Percentiles rank a stretch among this genome's conserved stretches.
phyloP scores from a whole-genome alignment of 2,329 filamentous ascomycete species.

The Chaetomium globosum region DNA sequence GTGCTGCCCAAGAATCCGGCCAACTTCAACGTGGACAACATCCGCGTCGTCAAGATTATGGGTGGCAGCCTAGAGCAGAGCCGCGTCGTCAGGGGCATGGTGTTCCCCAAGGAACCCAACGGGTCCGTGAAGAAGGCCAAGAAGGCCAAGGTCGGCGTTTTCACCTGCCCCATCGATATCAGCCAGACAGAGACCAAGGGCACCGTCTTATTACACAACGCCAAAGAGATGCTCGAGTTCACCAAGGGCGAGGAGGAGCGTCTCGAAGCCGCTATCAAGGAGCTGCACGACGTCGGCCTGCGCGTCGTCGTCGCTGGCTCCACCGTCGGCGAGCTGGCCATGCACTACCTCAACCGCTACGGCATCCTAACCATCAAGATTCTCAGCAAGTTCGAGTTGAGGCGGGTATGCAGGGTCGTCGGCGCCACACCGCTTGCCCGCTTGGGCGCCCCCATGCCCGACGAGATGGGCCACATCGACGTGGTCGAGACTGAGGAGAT shows the following conservation, averaged over 20 bases:
- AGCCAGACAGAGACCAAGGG: constrained; percentile 99
- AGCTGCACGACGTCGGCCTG: constrained; percentile 89
- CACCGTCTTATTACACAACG: constrained; percentile 93
- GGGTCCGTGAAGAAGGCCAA: constrained; percentile 85
- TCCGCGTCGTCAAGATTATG: constrained; percentile 99
- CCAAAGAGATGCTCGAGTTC: constrained; percentile 98
- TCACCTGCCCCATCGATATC: constrained; percentile 92
- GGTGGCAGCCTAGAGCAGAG: constrained; percentile 93
- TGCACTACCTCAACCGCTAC: constrained; percentile 97
- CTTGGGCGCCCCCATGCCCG: constrained; percentile 97
- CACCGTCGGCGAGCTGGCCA: constrained; percentile 90
- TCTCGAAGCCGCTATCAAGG: constrained; percentile 89
- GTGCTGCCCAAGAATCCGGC: constrained; percentile 93
- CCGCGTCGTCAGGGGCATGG: constrained; percentile 95
- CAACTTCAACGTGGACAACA: constrained; percentile 99
- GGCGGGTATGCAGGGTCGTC: constrained; percentile 91
- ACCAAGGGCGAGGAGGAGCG: constrained; percentile 95
- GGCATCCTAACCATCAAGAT: constrained; percentile 96
- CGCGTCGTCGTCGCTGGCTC: constrained; percentile 90
- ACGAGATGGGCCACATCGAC: constrained; percentile 95
- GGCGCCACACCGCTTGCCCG: constrained; percentile 95
- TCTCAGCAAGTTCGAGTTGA: constrained; percentile 96
- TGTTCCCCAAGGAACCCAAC: constrained; percentile 94
- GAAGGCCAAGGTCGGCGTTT: constrained; percentile 96
- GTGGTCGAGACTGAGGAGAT: constrained; percentile 97